Percentiles rank a stretch among this genome's conserved stretches.
Evolutionary conservation across 164 flowering plant genomes (phyloP).

Genomic region (Santalum album): DNA sequence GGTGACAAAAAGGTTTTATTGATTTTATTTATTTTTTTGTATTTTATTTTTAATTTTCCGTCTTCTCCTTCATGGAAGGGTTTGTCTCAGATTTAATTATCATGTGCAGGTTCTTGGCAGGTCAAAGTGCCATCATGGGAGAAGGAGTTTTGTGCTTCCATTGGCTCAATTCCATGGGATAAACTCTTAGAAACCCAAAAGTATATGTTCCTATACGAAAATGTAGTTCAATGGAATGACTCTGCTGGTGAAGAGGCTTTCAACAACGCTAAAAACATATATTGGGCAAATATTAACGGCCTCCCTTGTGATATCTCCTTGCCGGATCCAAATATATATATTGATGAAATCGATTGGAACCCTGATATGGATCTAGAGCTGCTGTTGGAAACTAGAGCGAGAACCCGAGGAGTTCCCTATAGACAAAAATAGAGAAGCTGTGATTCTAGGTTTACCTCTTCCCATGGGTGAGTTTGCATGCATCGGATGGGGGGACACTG

Average conservation of each 20-base stretch:
- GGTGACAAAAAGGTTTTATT: too few species aligned
- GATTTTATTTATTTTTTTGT: too few species aligned
- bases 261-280: conserved; percentile 45
- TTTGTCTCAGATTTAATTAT: too few species aligned
- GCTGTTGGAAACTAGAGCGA: conserved; percentile 31
- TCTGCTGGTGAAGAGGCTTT: conserved; percentile 73
- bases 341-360: conserved; percentile 56
- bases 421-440: conserved; percentile 7
- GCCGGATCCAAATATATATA: conserved; percentile 55
- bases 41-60: too few species aligned
- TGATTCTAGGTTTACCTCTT: conserved; percentile 9
- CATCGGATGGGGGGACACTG: conserved; percentile 30
- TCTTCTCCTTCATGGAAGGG: too few species aligned
- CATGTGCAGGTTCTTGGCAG: conserved; percentile 26
- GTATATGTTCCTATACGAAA: conserved; percentile 19
- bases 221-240: conserved; percentile 57
- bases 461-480: conserved; percentile 9
- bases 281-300: conserved; percentile 47
- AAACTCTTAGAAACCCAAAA: conserved; percentile 42
- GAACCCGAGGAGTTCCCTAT: conserved; percentile 19
- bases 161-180: conserved; percentile 52
- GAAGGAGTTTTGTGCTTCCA: conserved; percentile 37
- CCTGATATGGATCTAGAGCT: conserved; percentile 34
- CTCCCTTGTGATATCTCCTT: conserved; percentile 26
- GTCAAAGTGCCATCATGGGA: conserved; percentile 68